Percentiles rank a stretch among this genome's conserved stretches.
Evolutionary conservation across 306 rosid genomes (phyloP).

Genomic region (Sechiopsis laciniata): DNA sequence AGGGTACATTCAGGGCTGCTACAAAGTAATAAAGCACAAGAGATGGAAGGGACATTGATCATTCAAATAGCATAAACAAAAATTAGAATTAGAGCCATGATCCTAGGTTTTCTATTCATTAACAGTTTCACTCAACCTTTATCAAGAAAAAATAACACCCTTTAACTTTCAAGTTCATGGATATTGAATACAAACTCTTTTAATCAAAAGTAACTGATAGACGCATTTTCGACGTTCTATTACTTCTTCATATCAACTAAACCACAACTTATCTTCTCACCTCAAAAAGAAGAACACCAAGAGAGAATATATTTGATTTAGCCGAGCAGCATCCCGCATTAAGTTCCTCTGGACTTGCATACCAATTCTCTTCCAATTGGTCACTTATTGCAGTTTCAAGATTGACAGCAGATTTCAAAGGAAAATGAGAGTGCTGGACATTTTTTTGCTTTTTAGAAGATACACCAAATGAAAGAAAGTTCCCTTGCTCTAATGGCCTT

Average conservation of each 20-base stretch:
- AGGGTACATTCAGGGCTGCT: constrained; percentile 8
- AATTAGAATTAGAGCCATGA: background rate
- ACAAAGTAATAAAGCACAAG: background rate
- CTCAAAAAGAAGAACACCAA: constrained; percentile 92
- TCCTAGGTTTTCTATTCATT: background rate
- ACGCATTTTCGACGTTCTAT: constrained; percentile 18
- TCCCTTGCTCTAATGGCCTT: constrained; percentile 47
- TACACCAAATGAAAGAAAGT: constrained; percentile 34
- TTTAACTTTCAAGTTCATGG: background rate
- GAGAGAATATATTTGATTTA: constrained; percentile 69
- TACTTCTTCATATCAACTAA: constrained; percentile 10
- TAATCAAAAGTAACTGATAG: background rate
- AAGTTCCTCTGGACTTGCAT: constrained; percentile 73
- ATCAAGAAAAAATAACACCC: background rate
- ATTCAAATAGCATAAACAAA: background rate
- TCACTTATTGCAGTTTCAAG: constrained; percentile 36
- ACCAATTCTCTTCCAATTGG: constrained; percentile 69
- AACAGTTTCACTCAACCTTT: constrained; percentile 19
- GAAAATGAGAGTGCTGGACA: too few species aligned
- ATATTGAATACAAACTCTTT: constrained; percentile 2
- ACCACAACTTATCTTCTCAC: constrained; percentile 37
- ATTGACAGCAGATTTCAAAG: constrained; percentile 30
- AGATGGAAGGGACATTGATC: background rate
- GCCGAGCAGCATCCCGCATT: constrained; percentile 47
- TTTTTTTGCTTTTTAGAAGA: constrained; percentile 55